Evolutionary conservation across 768 basidiomycete species (phyloP).

Genomic region (Boletus bicolor): DNA sequence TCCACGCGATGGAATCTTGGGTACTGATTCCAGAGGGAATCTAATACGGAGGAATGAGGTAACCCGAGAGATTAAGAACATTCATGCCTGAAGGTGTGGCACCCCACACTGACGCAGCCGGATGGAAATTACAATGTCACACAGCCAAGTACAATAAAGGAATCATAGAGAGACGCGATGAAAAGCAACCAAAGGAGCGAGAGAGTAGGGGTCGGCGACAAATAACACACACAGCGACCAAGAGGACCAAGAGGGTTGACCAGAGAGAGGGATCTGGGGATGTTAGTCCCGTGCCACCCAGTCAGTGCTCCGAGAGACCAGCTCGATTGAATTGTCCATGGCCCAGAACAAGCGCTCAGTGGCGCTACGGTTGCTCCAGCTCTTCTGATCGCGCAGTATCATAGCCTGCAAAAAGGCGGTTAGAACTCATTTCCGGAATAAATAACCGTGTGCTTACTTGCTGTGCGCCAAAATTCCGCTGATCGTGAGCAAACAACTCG

Average conservation of each 20-base stretch:
- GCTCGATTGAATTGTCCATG: conserved; percentile 84
- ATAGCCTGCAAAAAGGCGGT: conserved; percentile 61
- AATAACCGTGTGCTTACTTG: conserved; percentile 55
- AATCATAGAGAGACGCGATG: conserved; percentile 2
- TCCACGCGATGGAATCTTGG: conserved; percentile 8
- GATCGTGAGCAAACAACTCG: conserved; percentile 89
- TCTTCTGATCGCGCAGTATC: conserved; percentile 93
- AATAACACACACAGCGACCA: conserved; percentile 12
- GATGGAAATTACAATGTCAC: conserved; percentile 23
- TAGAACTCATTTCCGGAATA: background rate
- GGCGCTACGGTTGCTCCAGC: conserved; percentile 88
- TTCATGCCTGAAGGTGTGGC: conserved; percentile 4
- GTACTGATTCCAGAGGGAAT: conserved; percentile 12
- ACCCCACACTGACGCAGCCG: conserved; percentile 12
- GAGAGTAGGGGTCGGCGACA: background rate
- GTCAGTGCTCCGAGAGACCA: conserved; percentile 80
- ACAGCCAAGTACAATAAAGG: conserved; percentile 18
- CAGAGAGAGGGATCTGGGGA: background rate
- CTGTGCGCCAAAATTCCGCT: conserved; percentile 94
- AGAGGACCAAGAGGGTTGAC: background rate
- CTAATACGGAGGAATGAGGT: conserved; percentile 13
- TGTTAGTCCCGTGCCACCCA: conserved; percentile 74
- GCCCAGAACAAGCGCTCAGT: conserved; percentile 94
- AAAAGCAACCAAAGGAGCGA: conserved; percentile 10
- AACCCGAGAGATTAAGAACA: conserved; percentile 17